A percentile compares a stretch with the other conserved stretches of the same genome.
Conservation (phyloP, 2,329 filamentous ascomycete species). For the Xylariaceae sp. region DNA sequence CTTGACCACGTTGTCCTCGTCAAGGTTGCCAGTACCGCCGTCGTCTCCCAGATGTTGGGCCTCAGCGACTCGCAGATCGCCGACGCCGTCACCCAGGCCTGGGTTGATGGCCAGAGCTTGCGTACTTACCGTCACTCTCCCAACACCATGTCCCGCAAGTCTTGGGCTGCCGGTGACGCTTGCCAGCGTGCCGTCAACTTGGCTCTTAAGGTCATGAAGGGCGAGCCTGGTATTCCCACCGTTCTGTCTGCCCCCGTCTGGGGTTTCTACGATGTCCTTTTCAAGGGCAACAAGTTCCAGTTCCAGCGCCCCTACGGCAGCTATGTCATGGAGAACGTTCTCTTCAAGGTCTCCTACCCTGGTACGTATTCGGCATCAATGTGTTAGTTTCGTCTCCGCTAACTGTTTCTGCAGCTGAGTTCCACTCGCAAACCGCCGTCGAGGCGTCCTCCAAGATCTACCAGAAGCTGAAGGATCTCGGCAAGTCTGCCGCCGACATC, state of each 20-base stretch:
- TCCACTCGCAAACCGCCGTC: slow-evolving; percentile 97
- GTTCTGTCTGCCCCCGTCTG: slow-evolving; percentile 88
- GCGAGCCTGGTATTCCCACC: slow-evolving; percentile 85
- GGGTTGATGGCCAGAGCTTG: slow-evolving; percentile 93
- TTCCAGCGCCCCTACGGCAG: slow-evolving; percentile 96
- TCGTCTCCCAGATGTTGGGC: slow-evolving; percentile 92
- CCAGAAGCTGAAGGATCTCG: slow-evolving; percentile 72
- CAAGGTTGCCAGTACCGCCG: slow-evolving; percentile 92
- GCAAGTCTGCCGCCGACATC: slow-evolving; percentile 91
- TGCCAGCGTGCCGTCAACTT: slow-evolving; percentile 94
- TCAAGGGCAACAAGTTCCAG: slow-evolving; percentile 91
- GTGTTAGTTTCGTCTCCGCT: neutral
- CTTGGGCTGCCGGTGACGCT: slow-evolving; percentile 96
- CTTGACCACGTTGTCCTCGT: slow-evolving; percentile 96
- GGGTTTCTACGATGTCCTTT: slow-evolving; percentile 98
- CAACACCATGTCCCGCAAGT: slow-evolving; percentile 99
- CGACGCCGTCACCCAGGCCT: slow-evolving; percentile 93
- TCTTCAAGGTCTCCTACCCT: slow-evolving; percentile 99
- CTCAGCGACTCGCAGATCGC: slow-evolving; percentile 85
- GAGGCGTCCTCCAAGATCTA: slow-evolving; percentile 89
- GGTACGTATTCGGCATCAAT: slow-evolving; percentile 46
- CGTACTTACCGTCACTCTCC: slow-evolving; percentile 95
- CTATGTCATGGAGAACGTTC: slow-evolving; percentile 99
- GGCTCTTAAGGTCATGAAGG: slow-evolving; percentile 83
- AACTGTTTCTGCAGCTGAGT: slow-evolving; percentile 59